Base-by-base conservation (phyloP, 352 stramenopile species). In the Globisporangium ultimum region DNA sequence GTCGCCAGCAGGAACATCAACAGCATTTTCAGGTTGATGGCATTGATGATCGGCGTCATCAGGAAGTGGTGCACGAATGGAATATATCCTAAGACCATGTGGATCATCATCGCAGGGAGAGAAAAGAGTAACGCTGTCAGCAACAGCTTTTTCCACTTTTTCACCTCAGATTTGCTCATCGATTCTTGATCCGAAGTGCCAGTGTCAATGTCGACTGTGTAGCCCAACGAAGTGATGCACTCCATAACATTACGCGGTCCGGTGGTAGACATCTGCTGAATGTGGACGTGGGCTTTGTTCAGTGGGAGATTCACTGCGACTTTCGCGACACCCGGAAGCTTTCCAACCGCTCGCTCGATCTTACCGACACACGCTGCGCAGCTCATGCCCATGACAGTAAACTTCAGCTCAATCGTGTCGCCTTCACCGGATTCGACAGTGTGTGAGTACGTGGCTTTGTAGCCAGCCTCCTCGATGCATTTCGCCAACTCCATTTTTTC, bases 81-180 rank as follows among this genome's bases (percentile, higher is more conserved):
- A 51, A 94, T 92, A 61, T 92, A 89, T 45, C 84, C 77, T 13
- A 95, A 64, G 42, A 96, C 80, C 86, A 95, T 95, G 77, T 95
- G 82, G 42, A 96, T 89, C 15, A 95, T 59, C 68, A 85, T 91
- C 17, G 83, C 82, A 2, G 87, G 87, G 22, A 93, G 60, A n/a
- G 87, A 87, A 62, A 96, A 96, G 15, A 95, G 45, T 64, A 95
- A 74, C 53, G 82, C 80, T 11, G 73, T 89, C 20, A 84, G 71
- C 47, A 96, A 62, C 46, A 95, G 63, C 20, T 74, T 66, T 46
- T 76, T 73, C 86, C 87, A 96, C 61, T 93, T 88, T 14, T 81
- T 48, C 47, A 87, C 82, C 61, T 96, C 82, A 32, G 70, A 86
- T 55, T 83, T 78, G 59, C 77, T 91, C 56, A 89, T 56, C 4